Conservation (phyloP, 2,329 filamentous ascomycete genomes). For the Talaromyces sp. region DNA sequence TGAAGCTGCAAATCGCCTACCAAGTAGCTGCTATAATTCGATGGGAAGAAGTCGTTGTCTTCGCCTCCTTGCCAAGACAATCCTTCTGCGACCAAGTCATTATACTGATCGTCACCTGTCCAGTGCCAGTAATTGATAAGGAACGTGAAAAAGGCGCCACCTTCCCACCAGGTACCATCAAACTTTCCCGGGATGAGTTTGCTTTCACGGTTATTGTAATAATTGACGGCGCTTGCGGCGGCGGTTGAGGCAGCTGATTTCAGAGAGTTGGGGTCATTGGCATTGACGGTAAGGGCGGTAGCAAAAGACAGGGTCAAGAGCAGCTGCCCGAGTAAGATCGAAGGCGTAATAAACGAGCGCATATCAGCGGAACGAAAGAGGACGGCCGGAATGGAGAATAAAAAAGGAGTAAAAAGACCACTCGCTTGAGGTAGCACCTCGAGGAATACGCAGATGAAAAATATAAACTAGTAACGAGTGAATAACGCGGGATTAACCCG, state of each 20-base stretch:
- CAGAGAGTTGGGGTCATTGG: constrained; percentile 27
- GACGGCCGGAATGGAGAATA: background rate
- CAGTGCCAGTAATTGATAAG: constrained; percentile 79
- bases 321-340: constrained; percentile 1
- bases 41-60: constrained; percentile 69
- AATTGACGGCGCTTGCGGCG: constrained; percentile 36
- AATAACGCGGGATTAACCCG: background rate
- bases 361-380: constrained; percentile 2
- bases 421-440: background rate
- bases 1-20: constrained; percentile 16
- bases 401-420: background rate
- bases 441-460: no score
- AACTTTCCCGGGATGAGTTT: constrained; percentile 43
- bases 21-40: constrained; percentile 28
- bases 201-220: constrained; percentile 34
- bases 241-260: constrained; percentile 32
- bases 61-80: constrained; percentile 67
- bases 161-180: constrained; percentile 58
- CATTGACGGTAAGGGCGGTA: constrained; percentile 17
- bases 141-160: constrained; percentile 59
- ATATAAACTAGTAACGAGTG: background rate
- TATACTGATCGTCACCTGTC: constrained; percentile 66
- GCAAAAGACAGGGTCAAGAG: background rate
- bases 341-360: constrained; percentile 3
- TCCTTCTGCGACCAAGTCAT: constrained; percentile 60